phyloP scores from a whole-genome alignment of 2,329 filamentous ascomycete species.

The Rhynchosporium secalis region DNA sequence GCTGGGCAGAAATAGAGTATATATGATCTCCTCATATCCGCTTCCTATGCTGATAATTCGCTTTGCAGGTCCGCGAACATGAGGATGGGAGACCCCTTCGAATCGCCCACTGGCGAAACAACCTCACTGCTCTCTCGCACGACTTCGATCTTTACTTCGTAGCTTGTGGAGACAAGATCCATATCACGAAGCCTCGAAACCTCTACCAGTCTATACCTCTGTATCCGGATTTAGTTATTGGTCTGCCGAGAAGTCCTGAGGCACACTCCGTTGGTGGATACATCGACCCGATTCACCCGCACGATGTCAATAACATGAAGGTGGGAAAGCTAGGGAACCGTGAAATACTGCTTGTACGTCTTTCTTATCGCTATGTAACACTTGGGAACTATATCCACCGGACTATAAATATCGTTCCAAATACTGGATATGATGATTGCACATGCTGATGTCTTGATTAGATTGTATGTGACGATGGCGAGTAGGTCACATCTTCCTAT shows the following conservation, averaged over 20 bases:
- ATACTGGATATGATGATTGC: too few species aligned
- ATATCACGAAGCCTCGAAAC: slow-evolving; percentile 54
- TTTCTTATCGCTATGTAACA: too few species aligned
- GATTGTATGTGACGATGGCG: slow-evolving; percentile 71
- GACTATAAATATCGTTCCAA: too few species aligned
- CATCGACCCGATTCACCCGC: slow-evolving; percentile 52
- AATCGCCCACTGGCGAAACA: slow-evolving; percentile 47
- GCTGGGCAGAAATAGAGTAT: slow-evolving; percentile 6
- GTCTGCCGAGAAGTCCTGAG: slow-evolving; percentile 44
- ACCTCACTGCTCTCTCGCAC: slow-evolving; percentile 59
- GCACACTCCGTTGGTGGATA: slow-evolving; percentile 51
- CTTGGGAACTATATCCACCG: too few species aligned
- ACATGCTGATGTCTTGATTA: too few species aligned
- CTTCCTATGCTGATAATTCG: background rate
- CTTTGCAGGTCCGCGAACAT: background rate
- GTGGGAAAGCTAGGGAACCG: slow-evolving; percentile 67
- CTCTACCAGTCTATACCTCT: slow-evolving; percentile 51
- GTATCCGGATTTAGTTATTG: slow-evolving; percentile 52
- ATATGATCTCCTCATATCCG: background rate
- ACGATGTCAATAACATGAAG: slow-evolving; percentile 69
- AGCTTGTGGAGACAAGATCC: slow-evolving; percentile 57
- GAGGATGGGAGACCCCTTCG: background rate
- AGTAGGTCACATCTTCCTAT: slow-evolving; percentile 39
- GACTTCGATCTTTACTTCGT: slow-evolving; percentile 62
- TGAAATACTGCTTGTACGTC: slow-evolving; percentile 59